Conservation (phyloP, 345 rosid species). For the Kandelia obovata region DNA sequence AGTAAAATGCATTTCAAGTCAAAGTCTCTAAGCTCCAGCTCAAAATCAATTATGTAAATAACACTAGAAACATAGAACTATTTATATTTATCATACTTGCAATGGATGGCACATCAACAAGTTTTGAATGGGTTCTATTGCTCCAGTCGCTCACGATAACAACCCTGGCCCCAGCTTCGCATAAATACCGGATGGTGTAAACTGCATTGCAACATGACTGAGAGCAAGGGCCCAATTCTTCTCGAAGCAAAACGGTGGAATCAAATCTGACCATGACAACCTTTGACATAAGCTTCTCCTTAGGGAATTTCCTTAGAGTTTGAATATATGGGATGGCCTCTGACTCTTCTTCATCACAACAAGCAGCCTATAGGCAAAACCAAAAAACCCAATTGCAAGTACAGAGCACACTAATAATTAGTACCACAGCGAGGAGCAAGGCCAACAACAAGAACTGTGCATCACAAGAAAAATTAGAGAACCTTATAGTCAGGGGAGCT, state of each 20-base stretch:
- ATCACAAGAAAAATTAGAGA: background rate
- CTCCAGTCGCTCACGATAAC: constrained; percentile 56
- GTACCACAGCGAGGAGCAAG: constrained; percentile 3
- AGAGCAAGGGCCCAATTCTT: constrained; percentile 33
- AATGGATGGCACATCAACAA: constrained; percentile 30
- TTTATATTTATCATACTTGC: constrained; percentile 41
- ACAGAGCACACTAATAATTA: constrained; percentile 3
- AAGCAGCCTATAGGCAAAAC: constrained; percentile 29
- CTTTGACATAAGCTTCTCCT: constrained; percentile 48
- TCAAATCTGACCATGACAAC: constrained; percentile 74
- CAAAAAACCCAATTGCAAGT: constrained; percentile 11
- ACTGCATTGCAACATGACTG: constrained; percentile 36
- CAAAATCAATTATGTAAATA: background rate
- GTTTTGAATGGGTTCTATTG: constrained; percentile 26
- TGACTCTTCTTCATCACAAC: constrained; percentile 24
- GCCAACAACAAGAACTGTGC: background rate
- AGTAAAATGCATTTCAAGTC: background rate
- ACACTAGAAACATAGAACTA: background rate
- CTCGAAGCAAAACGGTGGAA: constrained; percentile 38
- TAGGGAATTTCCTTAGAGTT: constrained; percentile 50
- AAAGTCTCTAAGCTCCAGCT: background rate
- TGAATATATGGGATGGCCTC: constrained; percentile 50
- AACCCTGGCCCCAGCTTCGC: constrained; percentile 46
- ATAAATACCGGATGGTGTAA: constrained; percentile 45
- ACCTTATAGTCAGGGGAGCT: constrained; percentile 30